Base-by-base conservation (phyloP, 441 rosid species). In the Populus tomentosa region DNA sequence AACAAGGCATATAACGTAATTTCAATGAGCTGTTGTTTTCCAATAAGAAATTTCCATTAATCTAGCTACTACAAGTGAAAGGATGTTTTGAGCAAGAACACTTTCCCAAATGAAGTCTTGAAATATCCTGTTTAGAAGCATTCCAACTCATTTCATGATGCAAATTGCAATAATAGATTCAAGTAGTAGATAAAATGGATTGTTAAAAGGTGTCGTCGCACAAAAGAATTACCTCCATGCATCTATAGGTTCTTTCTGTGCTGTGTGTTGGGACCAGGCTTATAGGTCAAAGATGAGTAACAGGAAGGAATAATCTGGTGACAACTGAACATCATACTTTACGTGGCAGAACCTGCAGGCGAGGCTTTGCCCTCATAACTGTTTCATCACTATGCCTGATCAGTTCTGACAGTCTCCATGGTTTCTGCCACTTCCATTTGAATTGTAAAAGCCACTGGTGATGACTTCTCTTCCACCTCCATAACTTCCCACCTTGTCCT, bases 381-480 rank as follows among this genome's bases (percentile, higher is more conserved):
- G 92, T 89, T 83, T 90, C 95, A 38, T 96, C 98, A 79, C 94
- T 91, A 78, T 91, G 98, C 80, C 91, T 87, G 67, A 96, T 96
- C 91, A 84, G 84, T 84, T 94, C 99, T 21, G 98, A 96, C 75
- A 96, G 92, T 84, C 90, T 92, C 98, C 99, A 96, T 72, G 99
- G 99, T 85, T 96, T 96, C 85, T 94, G 98, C 99, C 98, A 96
- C 85, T 96, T 96, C 97, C 97, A 96, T 84, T 96, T 96, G 89
- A 92, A 96, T 75, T 96, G 99, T 82, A 96, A 80, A 66, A 89
- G 93, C 98, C 99, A 96, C 70, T 89, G 95, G 80, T 92, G 98
- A 85, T 94, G 99, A 77, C 98, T 90, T 88, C 98, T 91, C 85
- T 96, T 96, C 99, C 99, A 96, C 88, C 99, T 94, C 99, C 99